phyloP scores from a whole-genome alignment of 2,329 filamentous ascomycete species.

The Colletotrichum lini region DNA sequence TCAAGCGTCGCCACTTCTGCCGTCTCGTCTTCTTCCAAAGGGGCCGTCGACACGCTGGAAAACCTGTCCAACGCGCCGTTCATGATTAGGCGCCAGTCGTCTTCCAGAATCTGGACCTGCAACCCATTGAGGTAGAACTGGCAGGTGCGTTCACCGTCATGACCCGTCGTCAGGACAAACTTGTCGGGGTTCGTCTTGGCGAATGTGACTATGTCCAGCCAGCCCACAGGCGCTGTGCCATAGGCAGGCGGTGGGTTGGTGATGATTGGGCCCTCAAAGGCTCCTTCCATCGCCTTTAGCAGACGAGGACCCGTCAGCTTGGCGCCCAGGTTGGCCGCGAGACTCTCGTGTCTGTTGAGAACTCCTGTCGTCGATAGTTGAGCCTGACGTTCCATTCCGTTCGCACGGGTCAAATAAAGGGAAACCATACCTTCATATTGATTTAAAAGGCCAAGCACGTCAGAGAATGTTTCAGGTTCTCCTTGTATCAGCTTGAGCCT shows the following conservation, averaged over 20 bases:
- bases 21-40: conserved; percentile 87
- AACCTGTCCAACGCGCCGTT: conserved; percentile 85
- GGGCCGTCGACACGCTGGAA: conserved; percentile 80
- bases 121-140: conserved; percentile 87
- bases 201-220: conserved; percentile 90
- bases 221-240: conserved; percentile 73
- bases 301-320: conserved; percentile 86
- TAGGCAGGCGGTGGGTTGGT: conserved; percentile 66
- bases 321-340: conserved; percentile 87
- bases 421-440: conserved; percentile 77
- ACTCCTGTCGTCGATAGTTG: conserved; percentile 66
- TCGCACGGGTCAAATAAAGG: conserved; percentile 13
- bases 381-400: conserved; percentile 26
- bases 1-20: conserved; percentile 88
- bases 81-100: conserved; percentile 87
- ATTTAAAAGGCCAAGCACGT: conserved; percentile 79
- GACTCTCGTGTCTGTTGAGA: conserved; percentile 86
- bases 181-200: conserved; percentile 85
- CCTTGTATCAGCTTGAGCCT: conserved; percentile 67
- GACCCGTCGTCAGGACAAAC: conserved; percentile 79
- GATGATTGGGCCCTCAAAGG: conserved; percentile 85
- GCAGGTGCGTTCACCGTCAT: conserved; percentile 80
- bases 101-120: conserved; percentile 87
- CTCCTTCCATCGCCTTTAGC: conserved; percentile 86
- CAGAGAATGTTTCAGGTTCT: conserved; percentile 77